Evolutionary conservation across 2,329 filamentous ascomycete genomes (phyloP).

Genomic region (Fusarium duplospermum): DNA sequence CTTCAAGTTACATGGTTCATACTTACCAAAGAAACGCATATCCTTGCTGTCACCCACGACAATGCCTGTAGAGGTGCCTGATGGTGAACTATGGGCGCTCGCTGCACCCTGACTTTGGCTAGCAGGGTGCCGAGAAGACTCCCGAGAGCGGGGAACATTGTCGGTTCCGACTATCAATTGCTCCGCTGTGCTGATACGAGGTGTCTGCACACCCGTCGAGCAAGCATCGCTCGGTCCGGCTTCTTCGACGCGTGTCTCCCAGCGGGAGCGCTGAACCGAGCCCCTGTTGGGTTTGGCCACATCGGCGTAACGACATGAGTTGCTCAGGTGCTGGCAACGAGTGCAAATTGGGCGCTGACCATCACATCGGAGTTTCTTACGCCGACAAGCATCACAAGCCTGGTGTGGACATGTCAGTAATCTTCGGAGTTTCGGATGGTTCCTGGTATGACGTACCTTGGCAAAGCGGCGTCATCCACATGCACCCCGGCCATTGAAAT

Average conservation of each 20-base stretch:
- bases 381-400: not conserved
- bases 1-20: not conserved
- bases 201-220: not conserved
- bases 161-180: not conserved
- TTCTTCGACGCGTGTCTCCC: not conserved
- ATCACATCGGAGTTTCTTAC: not conserved
- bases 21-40: not conserved
- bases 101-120: not conserved
- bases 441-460: not conserved
- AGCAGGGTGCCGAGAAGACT: not conserved
- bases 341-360: not conserved
- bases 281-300: not conserved
- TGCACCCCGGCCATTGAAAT: not conserved
- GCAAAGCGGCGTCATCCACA: not conserved
- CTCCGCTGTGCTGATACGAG: not conserved
- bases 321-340: not conserved
- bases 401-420: not conserved
- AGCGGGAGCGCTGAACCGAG: not conserved
- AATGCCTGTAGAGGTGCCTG: not conserved
- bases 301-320: not conserved
- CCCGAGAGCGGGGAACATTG: not conserved
- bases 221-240: not conserved
- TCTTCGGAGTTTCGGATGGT: not conserved
- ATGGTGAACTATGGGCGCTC: not conserved
- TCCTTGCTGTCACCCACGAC: not conserved